Evolutionary conservation across 2,329 filamentous ascomycete genomes (phyloP).

Genomic region (Hymenoscyphus infarciens): DNA sequence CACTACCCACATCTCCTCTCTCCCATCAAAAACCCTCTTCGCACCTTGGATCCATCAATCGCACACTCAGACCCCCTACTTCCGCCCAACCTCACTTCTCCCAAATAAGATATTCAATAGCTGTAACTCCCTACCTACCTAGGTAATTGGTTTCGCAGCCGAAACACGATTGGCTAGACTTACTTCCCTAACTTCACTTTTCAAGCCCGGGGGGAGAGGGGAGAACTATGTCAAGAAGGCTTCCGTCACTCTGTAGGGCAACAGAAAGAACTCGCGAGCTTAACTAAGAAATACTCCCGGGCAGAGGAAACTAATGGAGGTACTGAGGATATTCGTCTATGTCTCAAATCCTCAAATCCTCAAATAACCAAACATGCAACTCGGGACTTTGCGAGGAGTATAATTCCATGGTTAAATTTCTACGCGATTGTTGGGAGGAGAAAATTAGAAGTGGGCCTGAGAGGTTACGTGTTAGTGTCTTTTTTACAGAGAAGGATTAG

Average conservation of each 20-base stretch:
- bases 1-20: slow-evolving; percentile 35
- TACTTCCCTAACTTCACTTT: slow-evolving; percentile 13
- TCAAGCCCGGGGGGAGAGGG: slow-evolving; percentile 13
- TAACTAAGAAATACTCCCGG: slow-evolving; percentile 23
- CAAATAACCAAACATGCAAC: slow-evolving; percentile 11
- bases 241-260: slow-evolving; percentile 22
- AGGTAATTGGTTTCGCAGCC: slow-evolving; percentile 33
- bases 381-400: slow-evolving; percentile 27
- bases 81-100: slow-evolving; percentile 19
- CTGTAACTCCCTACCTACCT: slow-evolving; percentile 36
- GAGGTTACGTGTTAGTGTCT: slow-evolving; percentile 23
- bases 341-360: slow-evolving; percentile 22
- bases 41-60: slow-evolving; percentile 40
- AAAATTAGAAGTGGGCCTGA: neutral
- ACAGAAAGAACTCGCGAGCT: slow-evolving; percentile 18
- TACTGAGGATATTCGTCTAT: slow-evolving; percentile 33
- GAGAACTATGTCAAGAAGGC: slow-evolving; percentile 14
- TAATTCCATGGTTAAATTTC: slow-evolving; percentile 17
- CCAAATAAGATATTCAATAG: slow-evolving; percentile 33
- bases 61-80: slow-evolving; percentile 14
- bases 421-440: slow-evolving; percentile 21
- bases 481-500: slow-evolving; percentile 40
- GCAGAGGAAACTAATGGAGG: slow-evolving; percentile 29
- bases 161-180: neutral
- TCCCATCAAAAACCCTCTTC: slow-evolving; percentile 33